Conservation (phyloP, 805 yeast species). For the Myxozyma lipomycoides region DNA sequence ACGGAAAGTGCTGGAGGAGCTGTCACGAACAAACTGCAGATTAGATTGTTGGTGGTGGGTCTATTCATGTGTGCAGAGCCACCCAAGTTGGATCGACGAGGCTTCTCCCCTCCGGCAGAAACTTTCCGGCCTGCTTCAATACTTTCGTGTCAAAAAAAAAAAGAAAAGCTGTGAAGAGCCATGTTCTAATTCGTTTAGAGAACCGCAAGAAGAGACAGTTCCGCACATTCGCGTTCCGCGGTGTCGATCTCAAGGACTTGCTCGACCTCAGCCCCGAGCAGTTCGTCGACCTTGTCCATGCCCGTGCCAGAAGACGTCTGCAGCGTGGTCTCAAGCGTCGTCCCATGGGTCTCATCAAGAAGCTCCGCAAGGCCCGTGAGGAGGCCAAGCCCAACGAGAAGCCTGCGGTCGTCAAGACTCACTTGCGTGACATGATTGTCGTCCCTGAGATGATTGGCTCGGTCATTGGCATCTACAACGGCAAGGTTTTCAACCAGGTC, state of each 20-base stretch:
- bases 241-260: constrained; percentile 93
- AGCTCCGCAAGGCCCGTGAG: constrained; percentile 95
- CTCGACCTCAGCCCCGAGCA: constrained; percentile 94
- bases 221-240: constrained; percentile 97
- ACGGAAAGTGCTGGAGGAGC: too few species aligned
- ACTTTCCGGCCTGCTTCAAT: too few species aligned
- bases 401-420: constrained; percentile 98
- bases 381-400: constrained; percentile 83
- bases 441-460: constrained; percentile 99
- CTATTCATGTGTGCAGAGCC: too few species aligned
- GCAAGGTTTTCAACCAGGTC: constrained; percentile 98
- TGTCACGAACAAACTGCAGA: too few species aligned
- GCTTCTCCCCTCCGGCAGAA: too few species aligned
- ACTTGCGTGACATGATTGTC: constrained; percentile 96
- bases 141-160: too few species aligned
- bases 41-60: too few species aligned
- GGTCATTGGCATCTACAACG: constrained; percentile 98
- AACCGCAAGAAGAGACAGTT: constrained; percentile 66
- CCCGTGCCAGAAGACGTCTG: constrained; percentile 99
- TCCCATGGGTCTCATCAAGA: constrained; percentile 94
- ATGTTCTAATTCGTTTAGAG: constrained; percentile 29
- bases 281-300: constrained; percentile 91
- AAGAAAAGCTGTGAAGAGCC: too few species aligned
- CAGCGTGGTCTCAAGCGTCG: constrained; percentile 93
- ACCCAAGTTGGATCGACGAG: too few species aligned